These are phyloP conservation scores for Vitis labrusca DNA, from an alignment of 164 flowering plant genomes.

Conservation along the genomic window DNA sequence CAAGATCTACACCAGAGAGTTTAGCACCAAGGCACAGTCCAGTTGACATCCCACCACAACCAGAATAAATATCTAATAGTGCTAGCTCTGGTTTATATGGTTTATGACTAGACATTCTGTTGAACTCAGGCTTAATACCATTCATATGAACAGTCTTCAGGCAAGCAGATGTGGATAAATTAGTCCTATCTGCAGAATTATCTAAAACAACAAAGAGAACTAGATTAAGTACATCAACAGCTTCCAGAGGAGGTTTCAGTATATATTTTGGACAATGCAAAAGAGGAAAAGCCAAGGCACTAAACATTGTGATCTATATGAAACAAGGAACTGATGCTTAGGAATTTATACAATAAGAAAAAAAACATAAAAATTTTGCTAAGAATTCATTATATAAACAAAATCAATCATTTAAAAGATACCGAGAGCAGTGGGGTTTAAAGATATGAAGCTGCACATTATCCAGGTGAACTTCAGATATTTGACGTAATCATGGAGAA, in stretches of 20 bases:
- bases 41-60: conserved; percentile 87
- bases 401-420: background rate
- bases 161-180: conserved; percentile 26
- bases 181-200: conserved; percentile 21
- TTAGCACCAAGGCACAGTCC: conserved; percentile 87
- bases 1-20: conserved; percentile 57
- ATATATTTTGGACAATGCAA: conserved; percentile 1
- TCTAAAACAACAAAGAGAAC: conserved; percentile 23
- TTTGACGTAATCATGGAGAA: too few species aligned
- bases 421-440: background rate
- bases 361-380: background rate
- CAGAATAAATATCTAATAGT: conserved; percentile 55
- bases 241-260: background rate
- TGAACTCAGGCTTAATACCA: conserved; percentile 11
- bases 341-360: background rate
- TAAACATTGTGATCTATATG: background rate
- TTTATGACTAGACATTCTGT: conserved; percentile 9
- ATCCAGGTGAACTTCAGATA: too few species aligned
- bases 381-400: background rate
- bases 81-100: conserved; percentile 38
- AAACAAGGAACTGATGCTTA: background rate
- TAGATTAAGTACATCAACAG: background rate
- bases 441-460: too few species aligned
- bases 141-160: conserved; percentile 17
- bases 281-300: background rate